These are phyloP conservation scores for Delitschia confertaspora DNA, from an alignment of 495 filamentous ascomycete species.

Conservation along the genomic window DNA sequence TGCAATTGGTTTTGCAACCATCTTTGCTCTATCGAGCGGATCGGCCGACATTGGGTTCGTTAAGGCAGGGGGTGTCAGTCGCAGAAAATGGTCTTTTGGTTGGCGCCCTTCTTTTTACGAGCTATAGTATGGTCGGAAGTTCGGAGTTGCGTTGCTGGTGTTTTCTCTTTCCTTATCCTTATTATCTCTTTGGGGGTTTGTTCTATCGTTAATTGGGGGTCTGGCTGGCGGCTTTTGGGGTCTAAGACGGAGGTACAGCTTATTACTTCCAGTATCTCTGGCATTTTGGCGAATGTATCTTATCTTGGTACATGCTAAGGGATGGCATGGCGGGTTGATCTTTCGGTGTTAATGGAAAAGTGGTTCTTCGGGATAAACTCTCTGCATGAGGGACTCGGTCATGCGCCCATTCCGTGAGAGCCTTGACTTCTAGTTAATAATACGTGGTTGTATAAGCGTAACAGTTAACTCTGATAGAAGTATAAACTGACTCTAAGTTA, in stretches of 20 bases:
- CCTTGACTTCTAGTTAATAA: too few species aligned
- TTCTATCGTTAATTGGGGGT: conserved; percentile 1
- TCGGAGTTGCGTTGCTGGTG: too few species aligned
- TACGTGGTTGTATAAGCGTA: too few species aligned
- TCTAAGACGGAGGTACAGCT: background rate
- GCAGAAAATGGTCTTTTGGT: conserved; percentile 7
- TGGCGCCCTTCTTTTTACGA: conserved; percentile 2
- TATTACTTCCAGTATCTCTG: conserved; percentile 9
- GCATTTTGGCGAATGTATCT: conserved; percentile 15
- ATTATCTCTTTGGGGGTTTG: background rate
- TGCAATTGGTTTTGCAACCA: conserved; percentile 6
- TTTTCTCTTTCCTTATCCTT: too few species aligned
- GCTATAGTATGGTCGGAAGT: background rate
- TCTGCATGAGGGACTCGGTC: background rate
- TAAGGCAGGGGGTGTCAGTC: conserved; percentile 1
- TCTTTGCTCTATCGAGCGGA: conserved; percentile 2
- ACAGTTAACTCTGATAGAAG: too few species aligned
- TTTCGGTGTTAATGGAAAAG: conserved; percentile 27
- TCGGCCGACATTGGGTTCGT: background rate
- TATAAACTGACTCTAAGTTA: too few species aligned
- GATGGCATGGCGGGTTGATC: conserved; percentile 2
- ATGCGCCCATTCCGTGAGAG: too few species aligned
- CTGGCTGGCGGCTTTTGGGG: conserved; percentile 3
- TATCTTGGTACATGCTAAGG: conserved; percentile 5
- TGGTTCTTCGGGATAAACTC: conserved; percentile 4